A percentile compares a stretch with the other conserved stretches of the same genome.
Conservation (phyloP, 805 yeast genomes). For the Candida montana region DNA sequence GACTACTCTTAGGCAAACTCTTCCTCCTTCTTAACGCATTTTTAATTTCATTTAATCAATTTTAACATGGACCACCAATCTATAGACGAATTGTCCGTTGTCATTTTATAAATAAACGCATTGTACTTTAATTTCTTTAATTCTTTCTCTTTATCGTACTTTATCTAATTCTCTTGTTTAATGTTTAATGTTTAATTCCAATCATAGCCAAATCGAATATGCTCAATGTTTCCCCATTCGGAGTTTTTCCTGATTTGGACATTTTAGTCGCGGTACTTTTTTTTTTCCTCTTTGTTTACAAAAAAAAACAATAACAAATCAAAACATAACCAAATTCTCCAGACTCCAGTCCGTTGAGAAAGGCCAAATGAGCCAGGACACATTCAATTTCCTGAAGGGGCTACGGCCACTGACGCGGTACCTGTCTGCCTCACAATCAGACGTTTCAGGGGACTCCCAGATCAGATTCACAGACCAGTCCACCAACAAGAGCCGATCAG, state of each 20-base stretch:
- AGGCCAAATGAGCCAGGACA: conserved; percentile 4
- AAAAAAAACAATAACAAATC: conserved; percentile 2
- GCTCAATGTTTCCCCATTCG: background rate
- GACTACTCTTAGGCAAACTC: too few species aligned
- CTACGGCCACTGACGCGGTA: conserved; percentile 22
- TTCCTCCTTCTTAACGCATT: too few species aligned
- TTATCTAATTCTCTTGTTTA: too few species aligned
- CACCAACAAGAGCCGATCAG: conserved; percentile 6
- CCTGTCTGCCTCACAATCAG: conserved; percentile 11
- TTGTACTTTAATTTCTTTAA: too few species aligned
- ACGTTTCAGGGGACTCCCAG: background rate
- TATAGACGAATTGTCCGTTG: too few species aligned
- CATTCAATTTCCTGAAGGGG: conserved; percentile 18
- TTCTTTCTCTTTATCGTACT: too few species aligned
- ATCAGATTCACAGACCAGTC: background rate
- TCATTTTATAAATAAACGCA: too few species aligned
- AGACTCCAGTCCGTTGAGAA: background rate
- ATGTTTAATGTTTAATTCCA: too few species aligned
- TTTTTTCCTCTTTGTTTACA: too few species aligned
- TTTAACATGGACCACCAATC: too few species aligned
- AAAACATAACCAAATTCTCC: background rate
- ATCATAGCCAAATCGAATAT: too few species aligned
- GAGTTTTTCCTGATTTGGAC: background rate
- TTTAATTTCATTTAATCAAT: too few species aligned
- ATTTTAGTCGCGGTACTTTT: background rate